These are phyloP conservation scores for Digitaria exilis DNA, from an alignment of 202 grass and related monocot species.

Conservation along the genomic window DNA sequence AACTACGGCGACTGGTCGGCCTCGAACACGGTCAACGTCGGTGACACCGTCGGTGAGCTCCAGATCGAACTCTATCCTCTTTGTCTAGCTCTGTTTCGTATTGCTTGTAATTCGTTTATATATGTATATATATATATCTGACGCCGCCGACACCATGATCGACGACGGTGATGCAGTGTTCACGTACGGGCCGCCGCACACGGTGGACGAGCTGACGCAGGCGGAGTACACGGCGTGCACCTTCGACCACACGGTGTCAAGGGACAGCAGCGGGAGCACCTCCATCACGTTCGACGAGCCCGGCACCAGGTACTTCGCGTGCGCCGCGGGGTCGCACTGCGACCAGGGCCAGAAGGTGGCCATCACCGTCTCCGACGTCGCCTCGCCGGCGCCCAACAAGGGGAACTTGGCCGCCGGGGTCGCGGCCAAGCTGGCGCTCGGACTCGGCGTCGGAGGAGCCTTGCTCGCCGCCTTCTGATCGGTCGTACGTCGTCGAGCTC, in stretches of 20 bases:
- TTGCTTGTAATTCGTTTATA: too few relatives aligned
- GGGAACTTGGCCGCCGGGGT: conserved; percentile 23
- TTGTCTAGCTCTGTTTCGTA: not conserved
- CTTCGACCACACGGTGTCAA: not conserved
- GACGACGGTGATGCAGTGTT: conserved; percentile 42
- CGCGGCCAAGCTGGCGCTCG: conserved; percentile 37
- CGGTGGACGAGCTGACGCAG: conserved; percentile 57
- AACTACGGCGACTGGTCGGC: conserved; percentile 51
- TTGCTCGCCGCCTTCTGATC: conserved; percentile 20
- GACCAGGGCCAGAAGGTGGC: conserved; percentile 43
- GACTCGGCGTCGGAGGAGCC: conserved; percentile 23
- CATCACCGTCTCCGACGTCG: conserved; percentile 1
- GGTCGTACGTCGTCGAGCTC: too few relatives aligned
- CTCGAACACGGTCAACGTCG: conserved; percentile 31
- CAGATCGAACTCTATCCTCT: not conserved
- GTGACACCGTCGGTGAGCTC: conserved; percentile 62
- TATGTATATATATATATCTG: too few relatives aligned
- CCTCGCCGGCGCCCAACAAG: conserved; percentile 1
- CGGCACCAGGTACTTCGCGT: conserved; percentile 52
- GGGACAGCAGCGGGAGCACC: conserved; percentile 30
- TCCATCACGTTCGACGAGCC: conserved; percentile 26
- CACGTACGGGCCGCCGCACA: conserved; percentile 39
- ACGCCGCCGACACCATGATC: not conserved
- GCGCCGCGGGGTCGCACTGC: conserved; percentile 41
- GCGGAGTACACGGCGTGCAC: conserved; percentile 43